Base-by-base conservation (phyloP, 2,329 filamentous ascomycete species). In the Xylariaceae sp. region DNA sequence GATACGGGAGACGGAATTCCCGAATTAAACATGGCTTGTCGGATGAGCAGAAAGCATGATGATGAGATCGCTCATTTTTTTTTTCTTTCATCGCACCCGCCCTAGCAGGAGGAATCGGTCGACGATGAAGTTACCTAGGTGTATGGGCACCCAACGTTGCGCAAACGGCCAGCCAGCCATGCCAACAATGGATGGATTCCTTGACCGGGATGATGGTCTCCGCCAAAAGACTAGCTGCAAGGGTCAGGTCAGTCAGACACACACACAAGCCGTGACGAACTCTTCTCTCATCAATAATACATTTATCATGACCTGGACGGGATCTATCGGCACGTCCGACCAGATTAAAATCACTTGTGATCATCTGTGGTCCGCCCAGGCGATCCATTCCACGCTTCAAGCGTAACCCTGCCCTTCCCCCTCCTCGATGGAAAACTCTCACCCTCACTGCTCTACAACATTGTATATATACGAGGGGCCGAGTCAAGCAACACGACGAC, bases 111-210 rank as follows among this genome's bases (percentile, higher is more conserved):
- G 37, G 20, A 53, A 42, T 43, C 48, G 32, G 32, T 54, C 44
- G 48, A 59, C 46, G 26, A 29, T n/a, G 48, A 37, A 37, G 53
- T 55, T 55, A 61, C n/a, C n/a, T n/a, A n/a, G 57, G 60, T 56
- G 49, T 57, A 59, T 56, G 57, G 59, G 52, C 47, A 59, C 48
- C 58, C 50, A 64, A 59, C 57, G 63, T 64, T 59, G 62, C 59
- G 65, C 62, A 68, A 62, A 65, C 57, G 61, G 60, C 57, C 62
- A 68, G 61, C 64, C 57, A 60, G 60, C 57, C 57, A 43, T 58
- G 50, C 61, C 55, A 67, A 62, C 63, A 56, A 65, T 61, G 63
- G 63, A 65, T 61, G 63, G 63, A 63, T 61, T 62, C 59, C 32
- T 62, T 55, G 61, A 64, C 64, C 57, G 62, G 62, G 60, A 64